Evolutionary conservation across 108 stramenopile genomes (phyloP), one percentile per base, ranked within the genome.

Genomic region (Skeletonema marinoi): DNA sequence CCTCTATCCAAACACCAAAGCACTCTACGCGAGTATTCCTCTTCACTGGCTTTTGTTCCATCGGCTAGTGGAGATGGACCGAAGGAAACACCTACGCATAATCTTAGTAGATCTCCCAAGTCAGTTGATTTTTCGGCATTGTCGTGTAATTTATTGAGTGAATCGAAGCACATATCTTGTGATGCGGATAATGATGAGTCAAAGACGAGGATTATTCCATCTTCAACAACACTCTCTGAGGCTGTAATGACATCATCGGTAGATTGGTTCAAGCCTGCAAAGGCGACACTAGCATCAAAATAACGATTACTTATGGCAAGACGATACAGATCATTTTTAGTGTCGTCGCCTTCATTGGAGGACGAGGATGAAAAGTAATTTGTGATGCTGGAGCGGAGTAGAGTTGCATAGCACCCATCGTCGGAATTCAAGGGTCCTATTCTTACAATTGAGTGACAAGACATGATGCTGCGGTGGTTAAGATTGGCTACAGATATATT

Each of bases 1-100:
- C 94, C 94, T 56, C 82, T 83, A 86, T 96, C 94, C 42, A 96
- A 71, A 81, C 94, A 96, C 92, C 92, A 96, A 14, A 93, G 63
- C 7, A 95, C 84, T 25, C 94, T 82, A 63, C 88, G 68, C 2
- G 94, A 92, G 46, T 91, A 95, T 78, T 92, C 92, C 72, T 93
- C 91, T 59, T 80, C 60, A 13, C 82, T 65, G 17, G 72, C 79
- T 21, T 84, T 81, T 13, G 85, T 67, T 11, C 78, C 62, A 70
- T 88, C 82, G 29, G 77, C 46, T 7, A 74, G 74, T 32, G 85
- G 75, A n/a, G 63, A 68, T 29, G 66, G 70, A 11, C 68, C 70
- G 30, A 75, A 42, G 44, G 70, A 68, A 10, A 86, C 66, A 6
- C 89, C 89, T 3, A 95, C 88, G 74, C 94, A 95, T 9, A 95